phyloP scores from a whole-genome alignment of 1,284 basidiomycete genomes.

The Sphagnurus paluster region DNA sequence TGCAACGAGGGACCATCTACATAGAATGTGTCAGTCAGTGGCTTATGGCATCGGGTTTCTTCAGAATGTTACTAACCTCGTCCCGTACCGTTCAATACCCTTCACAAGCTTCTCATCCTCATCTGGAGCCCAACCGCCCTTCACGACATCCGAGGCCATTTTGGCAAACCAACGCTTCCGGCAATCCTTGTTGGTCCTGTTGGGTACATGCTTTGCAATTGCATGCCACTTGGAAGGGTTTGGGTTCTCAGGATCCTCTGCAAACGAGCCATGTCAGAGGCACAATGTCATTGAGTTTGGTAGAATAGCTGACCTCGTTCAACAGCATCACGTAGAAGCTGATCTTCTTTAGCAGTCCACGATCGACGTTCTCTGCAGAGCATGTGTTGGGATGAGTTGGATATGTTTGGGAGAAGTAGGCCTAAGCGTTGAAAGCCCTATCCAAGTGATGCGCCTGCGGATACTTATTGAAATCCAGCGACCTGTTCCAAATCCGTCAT shows the following conservation, averaged over 20 bases:
- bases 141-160: constrained; percentile 59
- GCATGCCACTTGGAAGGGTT: constrained; percentile 60
- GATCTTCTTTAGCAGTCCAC: constrained; percentile 57
- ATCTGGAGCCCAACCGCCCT: constrained; percentile 57
- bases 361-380: constrained; percentile 52
- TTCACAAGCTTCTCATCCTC: constrained; percentile 54
- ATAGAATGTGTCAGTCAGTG: constrained; percentile 1
- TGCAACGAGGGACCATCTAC: constrained; percentile 56
- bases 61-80: constrained; percentile 38
- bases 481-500: constrained; percentile 24
- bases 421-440: constrained; percentile 25
- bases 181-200: constrained; percentile 60
- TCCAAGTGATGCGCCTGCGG: constrained; percentile 31
- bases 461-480: constrained; percentile 19
- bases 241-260: constrained; percentile 53
- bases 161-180: constrained; percentile 61
- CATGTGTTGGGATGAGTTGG: constrained; percentile 24
- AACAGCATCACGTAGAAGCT: constrained; percentile 52
- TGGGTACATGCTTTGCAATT: constrained; percentile 59
- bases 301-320: constrained; percentile 38
- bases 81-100: constrained; percentile 54
- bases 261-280: constrained; percentile 13
- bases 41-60: not conserved
- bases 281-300: constrained; percentile 5
- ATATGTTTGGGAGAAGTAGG: constrained; percentile 18